phyloP scores from a whole-genome alignment of 2,329 filamentous ascomycete species.

The Amauroascus verrucosus region DNA sequence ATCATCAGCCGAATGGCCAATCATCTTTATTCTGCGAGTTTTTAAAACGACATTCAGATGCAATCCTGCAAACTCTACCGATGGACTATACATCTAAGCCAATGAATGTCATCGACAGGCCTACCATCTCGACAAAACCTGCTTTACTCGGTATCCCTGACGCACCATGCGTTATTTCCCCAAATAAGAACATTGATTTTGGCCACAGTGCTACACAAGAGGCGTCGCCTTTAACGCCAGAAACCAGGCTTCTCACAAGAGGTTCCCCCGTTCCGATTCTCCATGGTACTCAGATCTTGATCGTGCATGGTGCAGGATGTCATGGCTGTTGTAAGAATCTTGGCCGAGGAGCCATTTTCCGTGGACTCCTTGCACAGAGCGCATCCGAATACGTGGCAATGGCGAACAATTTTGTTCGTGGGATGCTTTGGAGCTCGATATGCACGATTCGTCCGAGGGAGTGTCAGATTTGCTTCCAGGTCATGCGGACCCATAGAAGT shows the following conservation, averaged over 20 bases:
- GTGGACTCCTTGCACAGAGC: not conserved
- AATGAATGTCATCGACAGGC: constrained; percentile 3
- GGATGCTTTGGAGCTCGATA: constrained; percentile 13
- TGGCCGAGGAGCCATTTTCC: too few species aligned
- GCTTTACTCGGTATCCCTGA: constrained; percentile 12
- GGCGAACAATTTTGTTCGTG: constrained; percentile 15
- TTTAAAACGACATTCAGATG: not conserved
- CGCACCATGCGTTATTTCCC: constrained; percentile 13
- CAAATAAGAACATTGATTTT: constrained; percentile 15
- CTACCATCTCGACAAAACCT: constrained; percentile 6
- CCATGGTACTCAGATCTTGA: constrained; percentile 8
- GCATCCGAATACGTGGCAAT: constrained; percentile 4
- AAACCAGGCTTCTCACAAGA: too few species aligned
- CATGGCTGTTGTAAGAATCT: constrained; percentile 2
- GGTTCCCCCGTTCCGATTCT: constrained; percentile 10
- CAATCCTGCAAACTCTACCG: not conserved
- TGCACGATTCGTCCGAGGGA: not conserved
- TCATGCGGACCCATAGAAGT: constrained; percentile 13
- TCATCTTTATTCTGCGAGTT: constrained; percentile 8
- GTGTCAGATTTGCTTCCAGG: constrained; percentile 13
- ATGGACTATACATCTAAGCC: not conserved
- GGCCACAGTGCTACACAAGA: constrained; percentile 14
- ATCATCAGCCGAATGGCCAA: constrained; percentile 9
- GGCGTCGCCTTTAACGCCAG: constrained; percentile 13
- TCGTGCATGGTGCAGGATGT: constrained; percentile 13